Conservation (phyloP, 2,329 filamentous ascomycete species). For the Bretziella fagacearum region DNA sequence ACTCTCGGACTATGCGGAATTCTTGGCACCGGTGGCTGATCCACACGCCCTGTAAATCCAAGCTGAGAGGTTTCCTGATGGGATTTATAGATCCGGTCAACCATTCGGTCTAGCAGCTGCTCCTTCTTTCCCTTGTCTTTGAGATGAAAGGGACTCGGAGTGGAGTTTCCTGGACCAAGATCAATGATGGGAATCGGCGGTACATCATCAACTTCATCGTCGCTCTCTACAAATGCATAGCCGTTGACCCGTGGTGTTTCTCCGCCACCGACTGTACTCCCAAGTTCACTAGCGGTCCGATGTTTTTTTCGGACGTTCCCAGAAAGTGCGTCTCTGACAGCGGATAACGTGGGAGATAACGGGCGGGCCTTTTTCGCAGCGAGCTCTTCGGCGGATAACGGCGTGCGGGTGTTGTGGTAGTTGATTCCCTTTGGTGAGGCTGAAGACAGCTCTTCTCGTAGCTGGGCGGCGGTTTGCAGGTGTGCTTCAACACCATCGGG, state of each 20-base stretch:
- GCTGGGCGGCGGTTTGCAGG: slow-evolving; percentile 46
- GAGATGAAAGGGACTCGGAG: slow-evolving; percentile 66
- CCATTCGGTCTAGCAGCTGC: slow-evolving; percentile 68
- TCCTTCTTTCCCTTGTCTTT: slow-evolving; percentile 60
- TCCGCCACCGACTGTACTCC: slow-evolving; percentile 29
- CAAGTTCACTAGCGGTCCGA: slow-evolving; percentile 37
- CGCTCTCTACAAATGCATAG: slow-evolving; percentile 85
- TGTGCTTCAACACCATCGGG: slow-evolving; percentile 47
- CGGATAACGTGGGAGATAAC: slow-evolving; percentile 66
- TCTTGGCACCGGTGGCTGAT: slow-evolving; percentile 46
- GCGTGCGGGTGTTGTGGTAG: slow-evolving; percentile 64
- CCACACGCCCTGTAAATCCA: slow-evolving; percentile 42
- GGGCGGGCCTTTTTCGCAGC: slow-evolving; percentile 32
- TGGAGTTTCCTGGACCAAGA: slow-evolving; percentile 41
- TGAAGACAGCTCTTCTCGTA: slow-evolving; percentile 26
- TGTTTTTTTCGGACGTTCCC: slow-evolving; percentile 48
- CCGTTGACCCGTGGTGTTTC: slow-evolving; percentile 79
- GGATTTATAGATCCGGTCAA: slow-evolving; percentile 59
- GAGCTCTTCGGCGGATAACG: neutral
- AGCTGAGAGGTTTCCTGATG: slow-evolving; percentile 46
- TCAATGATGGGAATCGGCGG: slow-evolving; percentile 29
- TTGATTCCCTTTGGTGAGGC: slow-evolving; percentile 55
- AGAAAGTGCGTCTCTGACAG: slow-evolving; percentile 68
- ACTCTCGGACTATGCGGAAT: slow-evolving; percentile 47
- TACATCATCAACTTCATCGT: slow-evolving; percentile 31